Evolutionary conservation across 805 yeast species (phyloP), one percentile per base, ranked within the genome.

Genomic region (Metschnikowia peoriensis): DNA sequence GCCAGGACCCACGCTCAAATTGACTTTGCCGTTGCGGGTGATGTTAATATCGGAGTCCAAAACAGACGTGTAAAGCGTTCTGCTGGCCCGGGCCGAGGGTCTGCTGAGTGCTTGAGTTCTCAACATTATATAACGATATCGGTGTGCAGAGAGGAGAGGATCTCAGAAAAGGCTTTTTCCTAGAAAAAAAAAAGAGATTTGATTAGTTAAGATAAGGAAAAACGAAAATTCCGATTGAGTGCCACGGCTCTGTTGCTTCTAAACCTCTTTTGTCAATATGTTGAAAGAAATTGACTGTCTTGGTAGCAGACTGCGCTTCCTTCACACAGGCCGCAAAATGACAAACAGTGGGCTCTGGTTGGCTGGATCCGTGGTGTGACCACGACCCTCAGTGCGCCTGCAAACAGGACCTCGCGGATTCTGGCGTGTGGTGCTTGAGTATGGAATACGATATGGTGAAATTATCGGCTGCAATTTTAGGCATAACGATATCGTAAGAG

Each of bases 11-110:
- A 77, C 75, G n/a, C 88, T 69, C 42, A 86, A 67, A 60, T 83
- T 78, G 42, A 90, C 86, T 65, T 89, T 88, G 28, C 96, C 96
- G 48, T 79, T 76, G 58, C 83, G 79, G 51, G 93, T 85, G 69
- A 89, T 83, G 66, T 83, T 83, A 63, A 86, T 72, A 69, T 89
- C 94, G n/a, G 73, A 70, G 44, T 71, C 77, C 58, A 75, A 67
- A 41, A 70, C 74, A 15, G 78, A 68, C 15, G 77, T 73, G 59
- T 74, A 71, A 52, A 75, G 54, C 53, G 69, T 56, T 62, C 79
- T 68, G 48, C 54, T 49, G 39, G 37, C 46, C 46, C 45, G 17
- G 42, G 64, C 59, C 11, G 57, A 52, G 47, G 59, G 59, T 38
- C 51, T 49, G 47, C 48, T 60, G 38, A 54, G 46, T 4, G 44